Evolutionary conservation across 495 filamentous ascomycete species (phyloP), one percentile per base, ranked within the genome.

Genomic region (Clohesyomyces aquaticus): DNA sequence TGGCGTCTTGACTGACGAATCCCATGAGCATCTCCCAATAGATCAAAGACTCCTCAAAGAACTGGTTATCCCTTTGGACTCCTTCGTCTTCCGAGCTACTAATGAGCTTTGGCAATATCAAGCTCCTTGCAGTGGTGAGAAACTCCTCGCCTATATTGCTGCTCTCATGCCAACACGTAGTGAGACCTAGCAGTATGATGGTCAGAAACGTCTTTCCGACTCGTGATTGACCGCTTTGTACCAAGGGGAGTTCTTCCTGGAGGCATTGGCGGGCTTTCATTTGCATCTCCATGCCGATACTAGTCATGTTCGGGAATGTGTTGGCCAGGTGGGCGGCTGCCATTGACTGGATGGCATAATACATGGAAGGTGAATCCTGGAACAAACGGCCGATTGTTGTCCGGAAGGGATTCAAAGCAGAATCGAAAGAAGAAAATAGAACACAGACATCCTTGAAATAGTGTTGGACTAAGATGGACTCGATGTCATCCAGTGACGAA

Each of bases 21-120:
- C 81, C 82, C 3, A 83, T 79, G 23, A 84, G 76, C 82, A 85
- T 85, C 54, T 85, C 82, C 82, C 82, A 85, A 61, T 85, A 85
- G 14, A 85, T 72, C 1, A 85, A 73, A 38, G 81, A 78, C 67
- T 85, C 82, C 64, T 83, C 79, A 68, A 85, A 85, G 63, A 85
- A 85, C 21, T 78, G 79, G 47, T 80, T 78, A 81, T 84, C 53
- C 78, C 82, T 65, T 76, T 75, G 61, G 61, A 66, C 38, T 59
- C 76, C 54, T 72, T 74, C 22, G 46, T 55, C 51, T 65, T 69
- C 41, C 47, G 65, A 26, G 58, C 48, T 59, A 38, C 57, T 60
- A 2, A 68, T 49, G 0, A 71, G 54, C 35, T 59, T 62, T 4
- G 65, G 65, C 4, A 64, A 29, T 10, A 71, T 71, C 10, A 71